These are phyloP conservation scores for Fusarium beomiforme DNA, from an alignment of 2,329 filamentous ascomycete genomes.

Conservation along the genomic window DNA sequence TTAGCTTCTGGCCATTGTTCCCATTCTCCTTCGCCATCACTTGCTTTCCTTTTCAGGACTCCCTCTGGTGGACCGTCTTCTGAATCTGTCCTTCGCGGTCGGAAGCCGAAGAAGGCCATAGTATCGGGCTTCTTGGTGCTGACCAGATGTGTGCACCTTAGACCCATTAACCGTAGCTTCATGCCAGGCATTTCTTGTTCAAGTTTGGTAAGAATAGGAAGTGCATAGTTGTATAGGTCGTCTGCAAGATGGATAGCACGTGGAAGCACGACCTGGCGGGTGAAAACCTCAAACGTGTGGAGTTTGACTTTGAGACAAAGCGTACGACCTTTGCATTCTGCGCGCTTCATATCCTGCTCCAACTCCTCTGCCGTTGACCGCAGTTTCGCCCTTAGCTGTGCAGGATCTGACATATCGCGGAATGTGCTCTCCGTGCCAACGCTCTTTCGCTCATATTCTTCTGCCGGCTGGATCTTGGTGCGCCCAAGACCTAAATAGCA, in stretches of 20 bases:
- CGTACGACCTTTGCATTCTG: constrained; percentile 89
- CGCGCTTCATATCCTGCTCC: constrained; percentile 82
- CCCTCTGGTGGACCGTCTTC: constrained; percentile 22
- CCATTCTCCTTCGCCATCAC: constrained; percentile 57
- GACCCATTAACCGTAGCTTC: constrained; percentile 85
- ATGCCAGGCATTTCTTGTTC: constrained; percentile 84
- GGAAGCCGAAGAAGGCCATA: constrained; percentile 80
- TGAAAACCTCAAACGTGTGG: constrained; percentile 92
- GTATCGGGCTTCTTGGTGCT: constrained; percentile 84
- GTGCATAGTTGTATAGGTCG: constrained; percentile 82
- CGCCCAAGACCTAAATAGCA: constrained; percentile 88
- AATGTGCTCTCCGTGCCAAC: constrained; percentile 96
- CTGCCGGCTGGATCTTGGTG: constrained; percentile 84
- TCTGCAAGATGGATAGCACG: constrained; percentile 78
- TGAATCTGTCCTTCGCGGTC: constrained; percentile 44
- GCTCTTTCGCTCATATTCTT: constrained; percentile 91
- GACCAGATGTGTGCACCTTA: constrained; percentile 87
- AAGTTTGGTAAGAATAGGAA: constrained; percentile 86
- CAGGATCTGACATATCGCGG: constrained; percentile 76
- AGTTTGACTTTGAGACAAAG: constrained; percentile 92
- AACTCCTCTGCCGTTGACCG: constrained; percentile 84
- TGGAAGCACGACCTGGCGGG: constrained; percentile 79
- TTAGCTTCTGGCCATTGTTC: constrained; percentile 76
- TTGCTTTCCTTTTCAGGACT: constrained; percentile 50
- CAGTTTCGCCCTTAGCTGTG: constrained; percentile 78